Percentiles rank a stretch among this genome's conserved stretches.
These are phyloP conservation scores for Isoetes taiwanensis DNA, from an alignment of 75 land plant species.

Conservation along the genomic window DNA sequence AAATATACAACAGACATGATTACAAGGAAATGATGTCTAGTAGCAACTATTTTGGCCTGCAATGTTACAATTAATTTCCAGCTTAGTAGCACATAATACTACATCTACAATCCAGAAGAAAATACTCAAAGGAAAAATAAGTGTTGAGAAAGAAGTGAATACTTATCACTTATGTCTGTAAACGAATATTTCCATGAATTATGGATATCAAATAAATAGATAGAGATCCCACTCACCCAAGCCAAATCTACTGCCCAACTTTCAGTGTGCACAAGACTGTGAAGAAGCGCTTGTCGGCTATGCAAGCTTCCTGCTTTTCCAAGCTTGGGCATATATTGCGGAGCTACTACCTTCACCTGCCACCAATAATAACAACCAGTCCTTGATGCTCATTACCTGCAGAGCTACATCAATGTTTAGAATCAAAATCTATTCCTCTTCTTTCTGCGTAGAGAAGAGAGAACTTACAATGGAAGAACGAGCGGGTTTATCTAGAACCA, in stretches of 20 bases:
- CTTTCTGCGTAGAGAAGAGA: not conserved
- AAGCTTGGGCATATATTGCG: conserved; percentile 70
- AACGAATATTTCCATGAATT: too few species aligned
- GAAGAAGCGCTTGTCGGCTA: conserved; percentile 73
- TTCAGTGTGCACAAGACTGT: conserved; percentile 86
- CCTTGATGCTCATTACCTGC: not conserved
- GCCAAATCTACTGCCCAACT: conserved; percentile 89
- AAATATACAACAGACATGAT: too few species aligned
- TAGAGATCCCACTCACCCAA: conserved; percentile 42
- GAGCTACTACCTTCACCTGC: conserved; percentile 60
- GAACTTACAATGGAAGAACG: conserved; percentile 32
- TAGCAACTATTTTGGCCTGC: too few species aligned
- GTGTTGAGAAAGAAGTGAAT: too few species aligned
- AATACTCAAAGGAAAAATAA: too few species aligned
- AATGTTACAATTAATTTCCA: too few species aligned
- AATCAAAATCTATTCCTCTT: not conserved
- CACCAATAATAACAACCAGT: not conserved
- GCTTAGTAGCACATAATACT: too few species aligned
- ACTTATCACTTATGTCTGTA: too few species aligned
- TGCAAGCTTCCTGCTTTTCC: conserved; percentile 77
- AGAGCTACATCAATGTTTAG: not conserved
- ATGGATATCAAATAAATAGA: not conserved
- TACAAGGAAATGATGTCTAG: too few species aligned
- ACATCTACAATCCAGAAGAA: too few species aligned
- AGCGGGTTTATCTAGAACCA: conserved; percentile 56